Evolutionary conservation across 495 filamentous ascomycete genomes (phyloP), one percentile per base, ranked within the genome.

Genomic region (Parathielavia appendiculata): DNA sequence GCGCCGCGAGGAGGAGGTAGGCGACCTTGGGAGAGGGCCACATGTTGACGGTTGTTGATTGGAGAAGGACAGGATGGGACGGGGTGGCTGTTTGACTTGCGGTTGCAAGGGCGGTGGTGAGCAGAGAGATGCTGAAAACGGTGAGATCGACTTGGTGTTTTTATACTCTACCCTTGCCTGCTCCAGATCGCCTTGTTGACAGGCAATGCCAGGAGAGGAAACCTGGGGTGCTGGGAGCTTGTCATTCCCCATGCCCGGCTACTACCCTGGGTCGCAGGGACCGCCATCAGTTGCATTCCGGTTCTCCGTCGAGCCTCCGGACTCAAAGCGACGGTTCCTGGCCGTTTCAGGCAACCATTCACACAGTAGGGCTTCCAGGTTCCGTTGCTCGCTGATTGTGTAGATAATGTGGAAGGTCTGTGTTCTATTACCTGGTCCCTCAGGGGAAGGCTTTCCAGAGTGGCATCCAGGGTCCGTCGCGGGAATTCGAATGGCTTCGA

Each of bases 11-110:
- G 40, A 70, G 64, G 19, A 67, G 64, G 54, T 52, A 63, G 40
- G 68, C 68, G 30, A 51, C 34, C 57, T 69, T 69, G 52, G 68
- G 68, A 22, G 56, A 59, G 39, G 68, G 68, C 68, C 66, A 70
- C 68, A 70, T 70, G 5, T 60, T 67, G 62, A 60, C 34, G 43
- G 38, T 2, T 30, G 17, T 16, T 46, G 32, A 4, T 17, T 44
- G 22, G 12, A 44, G 19, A 35, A 41, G 43, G 30, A 40, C 46
- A 41, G 43, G 30, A 40, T 38, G 22, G 13, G 14, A 30, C 26
- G 26, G 40, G 2, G 32, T 30, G 3, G 23, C 32, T 32, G 22
- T 16, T 47, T 32, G 45, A 4, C n/a, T 34, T 34, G 46, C 19
- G 6, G 16, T 16, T 41, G 2, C 14, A 41, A 16, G 39, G 6